phyloP scores from a whole-genome alignment of 2,329 filamentous ascomycete species.

The Colletotrichum aenigma region DNA sequence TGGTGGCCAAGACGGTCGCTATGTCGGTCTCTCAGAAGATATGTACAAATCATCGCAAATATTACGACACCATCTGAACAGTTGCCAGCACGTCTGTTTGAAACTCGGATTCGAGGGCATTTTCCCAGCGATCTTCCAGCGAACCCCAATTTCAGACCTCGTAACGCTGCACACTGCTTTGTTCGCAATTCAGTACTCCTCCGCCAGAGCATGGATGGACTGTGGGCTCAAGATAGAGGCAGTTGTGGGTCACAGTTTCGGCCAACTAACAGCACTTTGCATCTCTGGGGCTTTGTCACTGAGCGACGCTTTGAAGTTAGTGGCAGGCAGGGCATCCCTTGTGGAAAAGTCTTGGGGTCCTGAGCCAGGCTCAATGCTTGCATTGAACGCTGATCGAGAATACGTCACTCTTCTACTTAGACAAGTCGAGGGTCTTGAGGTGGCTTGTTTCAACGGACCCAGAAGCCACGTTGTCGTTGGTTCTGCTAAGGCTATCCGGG shows the following conservation, averaged over 20 bases:
- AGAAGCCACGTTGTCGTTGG: neutral
- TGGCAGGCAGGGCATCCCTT: slow-evolving; percentile 32
- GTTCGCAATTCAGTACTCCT: neutral
- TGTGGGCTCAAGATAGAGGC: neutral
- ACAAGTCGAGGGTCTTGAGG: neutral
- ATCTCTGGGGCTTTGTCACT: slow-evolving; percentile 32
- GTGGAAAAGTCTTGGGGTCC: slow-evolving; percentile 32
- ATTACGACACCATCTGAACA: slow-evolving; percentile 32
- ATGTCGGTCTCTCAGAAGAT: neutral
- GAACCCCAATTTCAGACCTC: slow-evolving; percentile 26
- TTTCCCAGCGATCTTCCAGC: slow-evolving; percentile 33
- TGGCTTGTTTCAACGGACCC: slow-evolving; percentile 4
- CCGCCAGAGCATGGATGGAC: neutral
- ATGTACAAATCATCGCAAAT: slow-evolving; percentile 24
- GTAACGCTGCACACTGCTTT: slow-evolving; percentile 36
- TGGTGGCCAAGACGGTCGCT: slow-evolving; percentile 35
- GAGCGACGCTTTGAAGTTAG: slow-evolving; percentile 29
- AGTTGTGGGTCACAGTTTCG: slow-evolving; percentile 37
- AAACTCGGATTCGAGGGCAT: slow-evolving; percentile 32
- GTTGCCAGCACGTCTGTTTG: slow-evolving; percentile 32
- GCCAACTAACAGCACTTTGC: slow-evolving; percentile 37
- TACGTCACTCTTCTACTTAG: neutral
- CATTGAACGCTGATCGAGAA: slow-evolving; percentile 14
- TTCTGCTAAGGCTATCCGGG: neutral
- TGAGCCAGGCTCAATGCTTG: slow-evolving; percentile 33